These are phyloP conservation scores for Chamaecyparis obtusa DNA, from an alignment of 75 land plant species.

Conservation along the genomic window DNA sequence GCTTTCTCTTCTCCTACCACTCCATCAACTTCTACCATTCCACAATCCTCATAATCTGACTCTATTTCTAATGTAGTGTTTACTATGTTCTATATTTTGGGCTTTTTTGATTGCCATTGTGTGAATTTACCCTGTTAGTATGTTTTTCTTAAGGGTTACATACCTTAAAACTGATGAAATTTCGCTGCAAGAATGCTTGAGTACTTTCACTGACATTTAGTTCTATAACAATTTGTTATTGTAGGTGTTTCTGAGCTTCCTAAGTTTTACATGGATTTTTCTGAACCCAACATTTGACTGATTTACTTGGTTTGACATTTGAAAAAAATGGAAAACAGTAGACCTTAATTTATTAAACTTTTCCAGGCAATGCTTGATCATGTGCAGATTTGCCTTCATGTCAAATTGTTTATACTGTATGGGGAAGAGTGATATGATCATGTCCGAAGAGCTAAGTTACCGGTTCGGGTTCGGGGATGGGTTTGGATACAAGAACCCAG, in stretches of 20 bases:
- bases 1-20: no score
- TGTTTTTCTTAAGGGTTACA: neutral
- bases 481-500: no score
- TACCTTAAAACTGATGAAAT: neutral
- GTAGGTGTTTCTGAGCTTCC: neutral
- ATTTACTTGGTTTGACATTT: neutral
- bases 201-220: neutral
- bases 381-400: neutral
- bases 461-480: no score
- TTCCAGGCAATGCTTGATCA: neutral
- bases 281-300: neutral
- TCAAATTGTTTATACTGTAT: neutral
- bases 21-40: no score
- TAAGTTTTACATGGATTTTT: neutral
- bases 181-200: neutral
- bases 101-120: neutral
- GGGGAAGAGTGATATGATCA: neutral
- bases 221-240: neutral
- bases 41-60: no score
- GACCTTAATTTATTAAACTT: neutral
- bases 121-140: neutral
- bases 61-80: neutral
- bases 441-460: neutral
- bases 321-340: neutral
- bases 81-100: neutral